Conservation (phyloP, 2,329 filamentous ascomycete genomes). For the Teratosphaeria zuluensis region DNA sequence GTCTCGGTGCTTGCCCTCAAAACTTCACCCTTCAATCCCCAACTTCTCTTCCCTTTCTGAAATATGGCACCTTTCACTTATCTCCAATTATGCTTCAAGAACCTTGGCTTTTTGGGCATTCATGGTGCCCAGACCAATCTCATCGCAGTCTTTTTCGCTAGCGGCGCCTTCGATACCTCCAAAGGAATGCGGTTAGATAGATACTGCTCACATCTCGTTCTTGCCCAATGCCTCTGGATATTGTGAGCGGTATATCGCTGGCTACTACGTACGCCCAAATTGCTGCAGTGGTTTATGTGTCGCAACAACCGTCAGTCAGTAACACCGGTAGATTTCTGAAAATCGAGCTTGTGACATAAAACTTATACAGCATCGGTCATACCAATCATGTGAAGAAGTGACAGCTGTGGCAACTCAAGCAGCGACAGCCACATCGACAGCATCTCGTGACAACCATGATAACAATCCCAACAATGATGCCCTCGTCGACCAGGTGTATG, state of each 20-base stretch:
- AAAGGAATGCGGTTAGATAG: slow-evolving; percentile 95
- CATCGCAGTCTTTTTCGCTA: slow-evolving; percentile 91
- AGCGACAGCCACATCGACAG: no score
- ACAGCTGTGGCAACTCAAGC: no score
- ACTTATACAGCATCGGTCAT: no score
- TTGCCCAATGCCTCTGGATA: neutral
- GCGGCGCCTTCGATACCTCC: slow-evolving; percentile 64
- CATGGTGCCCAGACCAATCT: slow-evolving; percentile 69
- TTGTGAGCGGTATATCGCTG: no score
- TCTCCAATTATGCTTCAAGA: slow-evolving; percentile 64
- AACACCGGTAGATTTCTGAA: no score
- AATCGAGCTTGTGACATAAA: no score
- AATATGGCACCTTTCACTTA: slow-evolving; percentile 71
- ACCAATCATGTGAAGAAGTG: no score
- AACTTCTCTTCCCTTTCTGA: slow-evolving; percentile 31
- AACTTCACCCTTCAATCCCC: slow-evolving; percentile 5
- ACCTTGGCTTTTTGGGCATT: slow-evolving; percentile 83
- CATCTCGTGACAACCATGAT: no score
- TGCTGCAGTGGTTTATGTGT: neutral
- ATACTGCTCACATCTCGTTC: slow-evolving; percentile 62
- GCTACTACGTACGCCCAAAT: neutral
- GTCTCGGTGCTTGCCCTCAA: neutral
- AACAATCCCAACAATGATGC: no score
- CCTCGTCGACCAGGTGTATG: no score
- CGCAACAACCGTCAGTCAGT: no score